phyloP scores from a whole-genome alignment of 2,329 filamentous ascomycete genomes.

The Monascus ruber region DNA sequence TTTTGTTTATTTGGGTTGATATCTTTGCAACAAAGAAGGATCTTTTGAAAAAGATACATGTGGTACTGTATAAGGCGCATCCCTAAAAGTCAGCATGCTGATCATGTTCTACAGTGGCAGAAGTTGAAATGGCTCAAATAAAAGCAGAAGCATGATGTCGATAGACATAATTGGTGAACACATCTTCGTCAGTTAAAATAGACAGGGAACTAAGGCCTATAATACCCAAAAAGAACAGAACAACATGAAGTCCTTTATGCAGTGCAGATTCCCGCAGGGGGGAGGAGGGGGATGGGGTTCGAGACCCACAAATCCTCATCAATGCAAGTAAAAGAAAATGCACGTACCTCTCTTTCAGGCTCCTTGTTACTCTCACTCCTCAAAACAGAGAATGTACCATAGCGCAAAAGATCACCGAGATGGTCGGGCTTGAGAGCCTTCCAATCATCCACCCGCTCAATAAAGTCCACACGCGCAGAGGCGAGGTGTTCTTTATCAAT shows the following conservation, averaged over 20 bases:
- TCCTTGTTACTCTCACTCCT: constrained; percentile 69
- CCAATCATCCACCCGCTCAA: constrained; percentile 85
- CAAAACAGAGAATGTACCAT: constrained; percentile 83
- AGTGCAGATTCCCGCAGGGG: background rate
- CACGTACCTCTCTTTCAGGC: constrained; percentile 73
- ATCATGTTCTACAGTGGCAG: background rate
- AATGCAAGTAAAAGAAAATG: constrained; percentile 5
- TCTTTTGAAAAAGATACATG: constrained; percentile 93
- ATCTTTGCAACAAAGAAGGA: constrained; percentile 94
- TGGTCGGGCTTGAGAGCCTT: constrained; percentile 81
- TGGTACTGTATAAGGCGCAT: constrained; percentile 56
- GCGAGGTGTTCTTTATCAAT: constrained; percentile 78
- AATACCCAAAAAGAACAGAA: too few species aligned
- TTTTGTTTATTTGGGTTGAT: constrained; percentile 72
- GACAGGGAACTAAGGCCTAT: too few species aligned
- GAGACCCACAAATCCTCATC: background rate
- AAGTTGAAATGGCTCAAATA: too few species aligned
- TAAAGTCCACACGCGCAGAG: constrained; percentile 73
- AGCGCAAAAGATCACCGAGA: constrained; percentile 81
- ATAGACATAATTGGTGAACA: too few species aligned
- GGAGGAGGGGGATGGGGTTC: background rate
- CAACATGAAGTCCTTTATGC: too few species aligned
- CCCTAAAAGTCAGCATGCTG: constrained; percentile 7
- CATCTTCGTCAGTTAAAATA: too few species aligned
- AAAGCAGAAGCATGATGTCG: too few species aligned